Percentiles rank a stretch among this genome's conserved stretches.
Conservation (phyloP, 2,329 filamentous ascomycete species). For the Tolypocladium tropicale region DNA sequence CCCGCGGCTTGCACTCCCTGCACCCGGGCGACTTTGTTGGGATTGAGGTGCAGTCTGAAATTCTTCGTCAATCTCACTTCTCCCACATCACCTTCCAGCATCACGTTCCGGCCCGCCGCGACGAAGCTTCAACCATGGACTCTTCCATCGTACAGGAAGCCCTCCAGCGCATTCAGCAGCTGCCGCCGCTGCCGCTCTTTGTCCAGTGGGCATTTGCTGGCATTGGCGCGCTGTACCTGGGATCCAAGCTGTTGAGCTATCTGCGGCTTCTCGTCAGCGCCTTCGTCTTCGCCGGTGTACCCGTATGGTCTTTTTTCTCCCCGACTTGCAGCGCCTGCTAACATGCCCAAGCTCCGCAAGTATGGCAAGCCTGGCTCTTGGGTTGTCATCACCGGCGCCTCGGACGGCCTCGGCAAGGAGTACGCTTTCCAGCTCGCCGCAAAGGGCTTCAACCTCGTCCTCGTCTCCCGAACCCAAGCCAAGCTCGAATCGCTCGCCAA, state of each 20-base stretch:
- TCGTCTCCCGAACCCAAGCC: slow-evolving; percentile 89
- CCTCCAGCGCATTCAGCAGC: slow-evolving; percentile 13
- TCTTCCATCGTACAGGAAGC: slow-evolving; percentile 16
- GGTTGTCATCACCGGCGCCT: slow-evolving; percentile 91
- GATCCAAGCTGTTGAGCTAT: slow-evolving; percentile 46
- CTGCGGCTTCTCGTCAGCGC: slow-evolving; percentile 53
- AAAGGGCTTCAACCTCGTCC: slow-evolving; percentile 89
- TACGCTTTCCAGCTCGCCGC: slow-evolving; percentile 82
- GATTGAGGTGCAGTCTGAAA: background rate
- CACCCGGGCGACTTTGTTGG: background rate
- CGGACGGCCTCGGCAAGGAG: slow-evolving; percentile 94
- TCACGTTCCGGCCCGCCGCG: background rate
- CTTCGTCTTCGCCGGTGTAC: slow-evolving; percentile 56
- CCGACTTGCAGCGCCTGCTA: background rate
- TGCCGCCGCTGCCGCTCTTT: slow-evolving; percentile 28
- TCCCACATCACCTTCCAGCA: background rate
- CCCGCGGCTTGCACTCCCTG: background rate
- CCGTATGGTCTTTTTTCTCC: slow-evolving; percentile 33
- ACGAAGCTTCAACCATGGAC: background rate
- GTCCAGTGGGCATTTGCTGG: slow-evolving; percentile 37
- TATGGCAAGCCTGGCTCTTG: slow-evolving; percentile 89
- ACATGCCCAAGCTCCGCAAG: slow-evolving; percentile 56
- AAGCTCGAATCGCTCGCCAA: slow-evolving; percentile 72
- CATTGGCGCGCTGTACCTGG: slow-evolving; percentile 49
- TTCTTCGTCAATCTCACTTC: background rate